A percentile compares a stretch with the other conserved stretches of the same genome.
Conservation (phyloP, 2,329 filamentous ascomycete genomes). For the Tolypocladium ovalisporum region DNA sequence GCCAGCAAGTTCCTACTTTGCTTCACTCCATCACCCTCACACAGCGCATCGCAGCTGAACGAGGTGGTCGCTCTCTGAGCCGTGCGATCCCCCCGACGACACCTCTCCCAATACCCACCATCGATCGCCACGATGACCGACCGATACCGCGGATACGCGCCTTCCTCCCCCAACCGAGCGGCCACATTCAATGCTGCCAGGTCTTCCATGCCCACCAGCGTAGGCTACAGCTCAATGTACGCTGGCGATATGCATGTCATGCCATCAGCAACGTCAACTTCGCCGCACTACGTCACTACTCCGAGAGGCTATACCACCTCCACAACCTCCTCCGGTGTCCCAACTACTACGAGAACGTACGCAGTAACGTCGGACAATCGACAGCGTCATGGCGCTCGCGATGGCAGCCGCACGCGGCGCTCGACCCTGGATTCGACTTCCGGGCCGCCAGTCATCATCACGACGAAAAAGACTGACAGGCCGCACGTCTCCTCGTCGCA, state of each 20-base stretch:
- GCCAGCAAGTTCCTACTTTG: neutral
- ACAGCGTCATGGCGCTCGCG: conserved; percentile 36
- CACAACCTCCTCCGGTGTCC: conserved; percentile 21
- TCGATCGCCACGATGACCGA: conserved; percentile 30
- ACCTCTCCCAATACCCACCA: no score
- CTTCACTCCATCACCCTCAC: no score
- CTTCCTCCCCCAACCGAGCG: conserved; percentile 29
- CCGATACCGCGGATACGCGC: conserved; percentile 29
- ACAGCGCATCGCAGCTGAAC: neutral
- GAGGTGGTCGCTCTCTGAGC: neutral
- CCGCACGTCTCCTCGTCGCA: conserved; percentile 29
- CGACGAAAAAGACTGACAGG: conserved; percentile 35
- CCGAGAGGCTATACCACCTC: conserved; percentile 22
- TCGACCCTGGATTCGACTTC: conserved; percentile 39
- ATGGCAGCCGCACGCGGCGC: conserved; percentile 36
- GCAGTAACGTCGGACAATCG: conserved; percentile 42
- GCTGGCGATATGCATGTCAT: conserved; percentile 43
- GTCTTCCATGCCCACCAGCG: conserved; percentile 39
- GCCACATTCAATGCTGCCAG: conserved; percentile 37
- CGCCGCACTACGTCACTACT: conserved; percentile 20
- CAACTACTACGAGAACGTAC: conserved; percentile 43
- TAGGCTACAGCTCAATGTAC: conserved; percentile 39
- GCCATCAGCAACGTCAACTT: conserved; percentile 27
- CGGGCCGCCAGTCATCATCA: conserved; percentile 46
- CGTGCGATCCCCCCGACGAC: neutral